Evolutionary conservation across 345 rosid species (phyloP), one percentile per base, ranked within the genome.

Genomic region (Linum usitatissimum): DNA sequence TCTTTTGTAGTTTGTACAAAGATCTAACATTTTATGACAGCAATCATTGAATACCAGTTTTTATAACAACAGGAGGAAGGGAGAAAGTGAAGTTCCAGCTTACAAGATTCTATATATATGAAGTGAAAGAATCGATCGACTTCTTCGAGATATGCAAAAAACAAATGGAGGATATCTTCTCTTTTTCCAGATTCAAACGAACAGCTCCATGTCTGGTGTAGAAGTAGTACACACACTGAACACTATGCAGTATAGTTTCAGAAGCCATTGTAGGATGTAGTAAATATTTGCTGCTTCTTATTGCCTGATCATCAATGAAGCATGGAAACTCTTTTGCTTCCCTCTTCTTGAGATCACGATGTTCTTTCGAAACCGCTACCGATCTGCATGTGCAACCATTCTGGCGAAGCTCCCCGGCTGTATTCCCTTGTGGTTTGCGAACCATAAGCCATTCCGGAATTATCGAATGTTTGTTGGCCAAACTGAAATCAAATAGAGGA

Each of bases 371-470:
- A 84, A 62, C 91, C 78, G 55, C 91, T 70, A 39, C 89, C 87
- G 64, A 90, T 68, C 78, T 88, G 92, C 90, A 86, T 90, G 63
- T 86, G 97, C 84, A 90, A 74, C 97, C 93, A 90, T 63, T 90
- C 91, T 0, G 89, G 87, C 57, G 93, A 91, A 58, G 97, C 62
- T 61, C 82, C 83, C 2, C 76, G 81, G 49, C 75, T 68, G 70
- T 76, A 86, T 55, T 80, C 93, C 78, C 89, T 79, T 4, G 82
- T 55, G 10, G 86, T 76, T 76, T 84, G 96, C 2, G 88, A 71
- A 58, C 78, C 81, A 45, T 84, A 87, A 59, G 79, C 83, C 74
- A 86, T 67, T 30, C 80, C 87, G 17, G 73, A 59, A 58, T 79
- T 39, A 58, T 84, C 89, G 71, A 75, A 87, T 28, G 74, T 66